phyloP scores from a whole-genome alignment of 2,329 filamentous ascomycete species.

The Pseudogymnoascus sp. region DNA sequence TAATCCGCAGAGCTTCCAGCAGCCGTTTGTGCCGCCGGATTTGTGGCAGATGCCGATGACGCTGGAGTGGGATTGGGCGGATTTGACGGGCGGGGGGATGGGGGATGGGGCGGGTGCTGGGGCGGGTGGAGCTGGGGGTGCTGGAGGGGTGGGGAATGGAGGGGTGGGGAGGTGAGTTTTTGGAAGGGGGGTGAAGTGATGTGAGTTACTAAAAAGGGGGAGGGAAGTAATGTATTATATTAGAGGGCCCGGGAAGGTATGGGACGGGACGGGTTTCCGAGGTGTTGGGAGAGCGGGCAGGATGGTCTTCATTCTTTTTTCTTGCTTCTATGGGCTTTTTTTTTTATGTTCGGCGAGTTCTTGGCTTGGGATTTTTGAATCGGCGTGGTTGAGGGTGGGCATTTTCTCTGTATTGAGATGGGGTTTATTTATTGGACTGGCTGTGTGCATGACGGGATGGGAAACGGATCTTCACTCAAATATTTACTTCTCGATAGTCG shows the following conservation, averaged over 20 bases:
- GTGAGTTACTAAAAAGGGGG: neutral
- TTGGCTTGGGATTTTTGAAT: neutral
- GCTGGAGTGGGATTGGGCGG: constrained; percentile 80
- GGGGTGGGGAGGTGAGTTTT: neutral
- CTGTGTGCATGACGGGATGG: neutral
- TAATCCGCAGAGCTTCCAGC: constrained; percentile 51
- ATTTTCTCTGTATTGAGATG: neutral
- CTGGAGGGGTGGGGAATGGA: neutral
- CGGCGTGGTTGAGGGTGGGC: neutral
- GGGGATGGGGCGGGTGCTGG: neutral
- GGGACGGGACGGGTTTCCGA: neutral
- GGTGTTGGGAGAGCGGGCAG: neutral
- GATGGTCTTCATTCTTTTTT: neutral
- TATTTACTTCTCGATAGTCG: neutral
- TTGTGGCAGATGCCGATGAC: constrained; percentile 95
- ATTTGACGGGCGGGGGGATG: constrained; percentile 50
- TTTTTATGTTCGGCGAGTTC: neutral
- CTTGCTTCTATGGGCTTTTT: neutral
- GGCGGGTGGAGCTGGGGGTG: neutral
- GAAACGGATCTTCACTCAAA: constrained; percentile 1
- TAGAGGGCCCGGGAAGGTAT: neutral
- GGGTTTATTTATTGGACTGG: neutral
- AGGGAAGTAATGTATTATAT: neutral
- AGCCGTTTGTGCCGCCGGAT: constrained; percentile 86
- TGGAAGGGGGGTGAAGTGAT: neutral